Evolutionary conservation across 495 filamentous ascomycete species (phyloP).

Genomic region (Staphylotrichum tortipilum): DNA sequence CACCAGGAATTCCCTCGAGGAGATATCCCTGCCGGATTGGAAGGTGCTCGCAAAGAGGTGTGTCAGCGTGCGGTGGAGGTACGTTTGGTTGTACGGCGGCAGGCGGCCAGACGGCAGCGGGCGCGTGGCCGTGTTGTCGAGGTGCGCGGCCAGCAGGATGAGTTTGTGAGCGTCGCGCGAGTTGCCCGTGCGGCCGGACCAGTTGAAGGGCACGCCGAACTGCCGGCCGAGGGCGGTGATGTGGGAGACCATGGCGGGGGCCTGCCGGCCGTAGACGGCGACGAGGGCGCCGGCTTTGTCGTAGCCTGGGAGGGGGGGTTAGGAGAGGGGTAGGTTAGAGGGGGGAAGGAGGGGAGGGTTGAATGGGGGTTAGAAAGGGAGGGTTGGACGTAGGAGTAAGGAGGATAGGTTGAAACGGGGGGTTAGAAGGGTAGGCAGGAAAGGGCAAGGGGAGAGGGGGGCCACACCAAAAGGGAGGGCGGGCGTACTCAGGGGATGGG

Average conservation of each 20-base stretch:
- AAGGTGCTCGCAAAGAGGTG: constrained; percentile 63
- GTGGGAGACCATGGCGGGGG: constrained; percentile 13
- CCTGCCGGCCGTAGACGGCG: constrained; percentile 8
- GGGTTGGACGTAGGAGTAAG: neutral
- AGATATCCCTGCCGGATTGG: constrained; percentile 66
- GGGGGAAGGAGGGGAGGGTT: neutral
- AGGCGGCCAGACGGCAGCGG: too few relatives aligned
- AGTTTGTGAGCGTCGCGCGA: constrained; percentile 71
- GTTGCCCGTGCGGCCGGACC: constrained; percentile 63
- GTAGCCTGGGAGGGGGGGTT: constrained; percentile 5
- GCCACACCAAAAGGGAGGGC: too few relatives aligned
- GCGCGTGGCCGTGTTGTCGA: too few relatives aligned
- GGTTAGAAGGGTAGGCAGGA: too few relatives aligned
- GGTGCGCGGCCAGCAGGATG: constrained; percentile 57
- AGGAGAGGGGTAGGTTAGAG: neutral
- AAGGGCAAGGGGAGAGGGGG: too few relatives aligned
- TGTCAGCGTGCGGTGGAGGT: constrained; percentile 57
- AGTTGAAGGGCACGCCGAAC: constrained; percentile 58
- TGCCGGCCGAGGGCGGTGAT: constrained; percentile 7
- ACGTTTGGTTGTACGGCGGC: constrained; percentile 4
- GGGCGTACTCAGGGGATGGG: neutral
- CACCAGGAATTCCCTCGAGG: constrained; percentile 48
- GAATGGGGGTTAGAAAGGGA: neutral
- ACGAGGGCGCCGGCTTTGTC: constrained; percentile 8
- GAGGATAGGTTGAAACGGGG: too few relatives aligned